Evolutionary conservation across 768 basidiomycete species (phyloP), one percentile per base, ranked within the genome.

Genomic region (Russula emetica): DNA sequence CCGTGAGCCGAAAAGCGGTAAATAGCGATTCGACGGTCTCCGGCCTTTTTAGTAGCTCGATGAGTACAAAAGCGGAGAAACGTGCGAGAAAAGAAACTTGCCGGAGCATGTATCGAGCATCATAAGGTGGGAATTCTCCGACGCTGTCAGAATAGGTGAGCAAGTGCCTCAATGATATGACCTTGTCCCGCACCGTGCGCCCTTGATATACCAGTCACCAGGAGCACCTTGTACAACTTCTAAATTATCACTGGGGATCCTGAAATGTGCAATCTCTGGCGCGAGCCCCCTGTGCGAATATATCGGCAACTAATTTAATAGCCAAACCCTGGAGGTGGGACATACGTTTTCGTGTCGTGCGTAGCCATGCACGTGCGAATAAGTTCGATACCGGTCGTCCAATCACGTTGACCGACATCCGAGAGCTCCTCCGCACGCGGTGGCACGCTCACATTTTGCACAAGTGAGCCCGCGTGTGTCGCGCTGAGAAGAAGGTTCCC

Each of bases 11-110:
- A 74, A 81, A 97, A 0, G 93, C 94, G 50, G 94, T 77, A 79
- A 98, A 96, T 45, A 97, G 84, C 0, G 92, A 94, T 73, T 98
- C 95, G 28, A 94, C 83, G 1, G 95, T 98, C 78, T 98, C 95
- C 2, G 95, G 95, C 8, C 92, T 88, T 18, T 26, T 20, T 26
- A 16, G 24, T 16, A 9, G 45, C 22, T 38, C 51, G 38, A n/a
- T 58, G 16, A 58, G 6, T 22, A 32, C 30, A 13, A 24, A 50
- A 47, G 13, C 38, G 34, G 50, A 14, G 34, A 28, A 28, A 45
- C 1, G 38, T 55, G 22, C 54, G 47, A 34, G 50, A 5, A 32
- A 28, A 3, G 28, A 58, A 28, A 72, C 80, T 28, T 62, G 84
- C 83, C 94, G 85, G 10, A 98, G 85, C 74, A 98, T 97, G 72